These are phyloP conservation scores for Dentiscutata heterogama DNA, from an alignment of 371 early-diverging fungal species.

Conservation along the genomic window DNA sequence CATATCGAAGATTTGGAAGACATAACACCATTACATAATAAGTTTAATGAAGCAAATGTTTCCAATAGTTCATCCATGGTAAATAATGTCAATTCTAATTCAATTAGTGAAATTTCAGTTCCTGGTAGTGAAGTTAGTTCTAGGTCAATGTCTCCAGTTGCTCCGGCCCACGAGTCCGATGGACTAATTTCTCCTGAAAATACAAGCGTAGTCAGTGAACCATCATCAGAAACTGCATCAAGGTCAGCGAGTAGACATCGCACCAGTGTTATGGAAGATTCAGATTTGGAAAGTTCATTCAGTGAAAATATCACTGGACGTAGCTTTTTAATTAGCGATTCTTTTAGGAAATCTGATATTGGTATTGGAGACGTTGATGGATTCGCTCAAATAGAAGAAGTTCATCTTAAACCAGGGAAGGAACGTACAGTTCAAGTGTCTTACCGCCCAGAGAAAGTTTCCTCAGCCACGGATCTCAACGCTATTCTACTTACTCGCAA, in stretches of 20 bases:
- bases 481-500: conserved; percentile 82
- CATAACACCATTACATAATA: not conserved
- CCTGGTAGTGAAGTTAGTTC: conserved; percentile 67
- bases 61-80: conserved; percentile 46
- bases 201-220: not conserved
- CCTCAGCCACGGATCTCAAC: conserved; percentile 66
- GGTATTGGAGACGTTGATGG: conserved; percentile 52
- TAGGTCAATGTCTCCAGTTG: conserved; percentile 62
- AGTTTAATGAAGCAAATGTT: not conserved
- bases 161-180: conserved; percentile 16
- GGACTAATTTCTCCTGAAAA: conserved; percentile 40
- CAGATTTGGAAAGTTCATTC: conserved; percentile 48
- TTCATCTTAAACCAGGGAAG: conserved; percentile 85
- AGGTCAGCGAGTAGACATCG: conserved; percentile 31
- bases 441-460: conserved; percentile 78
- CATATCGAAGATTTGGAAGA: not conserved
- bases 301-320: conserved; percentile 44
- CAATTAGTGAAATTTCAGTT: conserved; percentile 60
- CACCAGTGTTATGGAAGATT: conserved; percentile 48
- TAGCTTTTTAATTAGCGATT: conserved; percentile 40
- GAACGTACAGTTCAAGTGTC: conserved; percentile 87
- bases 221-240: conserved; percentile 27
- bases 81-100: conserved; percentile 50
- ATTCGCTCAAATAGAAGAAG: conserved; percentile 85
- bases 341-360: conserved; percentile 42